These are phyloP conservation scores for Actinomucor elegans DNA, from an alignment of 371 early-diverging fungal species.

Conservation along the genomic window DNA sequence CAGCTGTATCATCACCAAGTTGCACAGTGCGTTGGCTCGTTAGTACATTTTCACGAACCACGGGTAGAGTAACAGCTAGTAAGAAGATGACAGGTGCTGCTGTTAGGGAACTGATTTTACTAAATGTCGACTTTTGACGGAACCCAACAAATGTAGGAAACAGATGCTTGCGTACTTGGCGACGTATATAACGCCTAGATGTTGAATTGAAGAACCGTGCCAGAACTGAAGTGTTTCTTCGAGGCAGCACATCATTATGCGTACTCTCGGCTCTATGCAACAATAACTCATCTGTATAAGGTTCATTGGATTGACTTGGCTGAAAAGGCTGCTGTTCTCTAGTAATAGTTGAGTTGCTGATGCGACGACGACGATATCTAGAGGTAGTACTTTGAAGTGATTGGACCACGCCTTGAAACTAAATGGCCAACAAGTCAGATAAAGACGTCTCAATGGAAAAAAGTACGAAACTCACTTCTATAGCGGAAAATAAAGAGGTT, in stretches of 20 bases:
- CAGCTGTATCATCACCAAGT: slow-evolving; percentile 28
- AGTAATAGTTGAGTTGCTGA: not conserved
- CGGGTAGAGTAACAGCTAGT: slow-evolving; percentile 58
- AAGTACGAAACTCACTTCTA: slow-evolving; percentile 37
- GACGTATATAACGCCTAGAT: not conserved
- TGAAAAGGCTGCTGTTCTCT: not conserved
- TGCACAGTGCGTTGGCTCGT: slow-evolving; percentile 1
- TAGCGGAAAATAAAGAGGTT: slow-evolving; percentile 48
- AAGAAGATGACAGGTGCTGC: slow-evolving; percentile 57
- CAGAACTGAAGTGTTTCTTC: not conserved
- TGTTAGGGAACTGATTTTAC: slow-evolving; percentile 52
- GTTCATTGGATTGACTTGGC: slow-evolving; percentile 7
- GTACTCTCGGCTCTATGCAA: slow-evolving; percentile 23
- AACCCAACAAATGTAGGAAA: slow-evolving; percentile 59
- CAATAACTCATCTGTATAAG: slow-evolving; percentile 15
- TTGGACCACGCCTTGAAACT: slow-evolving; percentile 56
- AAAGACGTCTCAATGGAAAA: too few species aligned
- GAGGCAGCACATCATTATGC: not conserved
- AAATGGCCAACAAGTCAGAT: too few species aligned
- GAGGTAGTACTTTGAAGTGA: slow-evolving; percentile 37
- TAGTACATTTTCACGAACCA: slow-evolving; percentile 47
- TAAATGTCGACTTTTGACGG: slow-evolving; percentile 47
- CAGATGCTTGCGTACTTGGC: slow-evolving; percentile 24
- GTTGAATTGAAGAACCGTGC: slow-evolving; percentile 1
- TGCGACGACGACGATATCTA: slow-evolving; percentile 8